phyloP scores from a whole-genome alignment of 495 filamentous ascomycete genomes.

The Entonaema liquescens region DNA sequence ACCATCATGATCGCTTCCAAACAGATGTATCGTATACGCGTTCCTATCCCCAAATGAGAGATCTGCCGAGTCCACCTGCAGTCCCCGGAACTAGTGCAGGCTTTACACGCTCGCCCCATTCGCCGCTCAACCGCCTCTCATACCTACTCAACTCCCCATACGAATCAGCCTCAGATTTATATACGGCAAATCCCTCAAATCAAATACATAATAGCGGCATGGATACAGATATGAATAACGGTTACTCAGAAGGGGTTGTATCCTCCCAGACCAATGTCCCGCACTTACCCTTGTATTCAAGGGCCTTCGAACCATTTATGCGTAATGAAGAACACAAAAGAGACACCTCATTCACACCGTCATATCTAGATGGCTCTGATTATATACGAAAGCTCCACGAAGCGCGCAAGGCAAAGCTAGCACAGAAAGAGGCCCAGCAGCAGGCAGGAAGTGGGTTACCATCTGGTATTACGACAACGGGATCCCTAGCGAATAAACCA shows the following conservation, averaged over 20 bases:
- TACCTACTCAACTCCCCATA: slow-evolving; percentile 66
- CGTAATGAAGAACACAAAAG: slow-evolving; percentile 43
- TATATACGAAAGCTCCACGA: slow-evolving; percentile 79
- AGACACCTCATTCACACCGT: slow-evolving; percentile 73
- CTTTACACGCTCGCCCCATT: slow-evolving; percentile 52
- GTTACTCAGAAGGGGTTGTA: slow-evolving; percentile 50
- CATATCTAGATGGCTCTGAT: slow-evolving; percentile 80
- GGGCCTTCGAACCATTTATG: slow-evolving; percentile 65
- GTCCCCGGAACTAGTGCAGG: slow-evolving; percentile 68
- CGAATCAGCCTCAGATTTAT: slow-evolving; percentile 53
- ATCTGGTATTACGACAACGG: slow-evolving; percentile 21
- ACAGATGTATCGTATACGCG: slow-evolving; percentile 43
- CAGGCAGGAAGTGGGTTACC: slow-evolving; percentile 21
- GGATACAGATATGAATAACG: slow-evolving; percentile 36
- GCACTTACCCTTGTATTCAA: slow-evolving; percentile 65
- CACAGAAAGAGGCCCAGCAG: slow-evolving; percentile 38
- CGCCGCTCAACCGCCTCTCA: slow-evolving; percentile 64
- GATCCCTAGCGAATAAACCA: slow-evolving; percentile 46
- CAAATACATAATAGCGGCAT: slow-evolving; percentile 39
- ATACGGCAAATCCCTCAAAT: slow-evolving; percentile 50
- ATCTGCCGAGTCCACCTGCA: slow-evolving; percentile 81
- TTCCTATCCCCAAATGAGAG: slow-evolving; percentile 49
- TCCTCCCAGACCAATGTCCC: slow-evolving; percentile 39
- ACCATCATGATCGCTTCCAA: slow-evolving; percentile 42
- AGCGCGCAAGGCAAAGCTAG: slow-evolving; percentile 68